These are phyloP conservation scores for Cadophora sp. DNA, from an alignment of 2,329 filamentous ascomycete genomes.

Conservation along the genomic window DNA sequence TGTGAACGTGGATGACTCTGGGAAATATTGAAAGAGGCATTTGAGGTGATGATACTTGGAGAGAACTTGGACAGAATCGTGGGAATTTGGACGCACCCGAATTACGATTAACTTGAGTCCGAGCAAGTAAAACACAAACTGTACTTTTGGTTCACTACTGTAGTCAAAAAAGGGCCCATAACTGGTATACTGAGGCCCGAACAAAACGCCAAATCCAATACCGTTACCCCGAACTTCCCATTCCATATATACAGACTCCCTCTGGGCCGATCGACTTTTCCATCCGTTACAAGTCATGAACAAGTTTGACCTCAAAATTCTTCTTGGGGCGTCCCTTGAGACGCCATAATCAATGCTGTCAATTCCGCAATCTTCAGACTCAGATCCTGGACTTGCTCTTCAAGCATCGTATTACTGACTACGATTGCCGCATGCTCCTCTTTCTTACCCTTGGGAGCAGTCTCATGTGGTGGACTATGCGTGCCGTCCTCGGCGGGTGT, in stretches of 20 bases:
- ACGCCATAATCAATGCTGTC: conserved; percentile 57
- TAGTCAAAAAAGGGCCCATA: neutral
- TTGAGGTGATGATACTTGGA: too few species aligned
- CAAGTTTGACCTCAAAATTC: conserved; percentile 15
- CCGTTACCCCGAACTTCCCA: neutral
- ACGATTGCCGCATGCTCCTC: conserved; percentile 28
- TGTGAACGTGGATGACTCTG: too few species aligned
- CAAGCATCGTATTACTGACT: conserved; percentile 41
- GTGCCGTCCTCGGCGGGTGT: conserved; percentile 24
- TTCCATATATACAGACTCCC: conserved; percentile 9
- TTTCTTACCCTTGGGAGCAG: conserved; percentile 22
- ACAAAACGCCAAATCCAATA: conserved; percentile 2
- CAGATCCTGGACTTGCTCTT: conserved; percentile 61
- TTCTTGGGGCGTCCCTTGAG: conserved; percentile 52
- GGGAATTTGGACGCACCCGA: neutral
- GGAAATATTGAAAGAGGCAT: too few species aligned
- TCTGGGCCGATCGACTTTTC: neutral
- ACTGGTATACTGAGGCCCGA: neutral
- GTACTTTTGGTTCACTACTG: neutral
- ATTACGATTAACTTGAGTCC: too few species aligned
- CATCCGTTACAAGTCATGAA: neutral
- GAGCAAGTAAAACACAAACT: neutral
- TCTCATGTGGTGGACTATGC: conserved; percentile 22
- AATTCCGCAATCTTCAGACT: conserved; percentile 64
- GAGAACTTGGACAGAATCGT: too few species aligned